Evolutionary conservation across 805 yeast genomes (phyloP).

Genomic region (Hanseniaspora lachancei): DNA sequence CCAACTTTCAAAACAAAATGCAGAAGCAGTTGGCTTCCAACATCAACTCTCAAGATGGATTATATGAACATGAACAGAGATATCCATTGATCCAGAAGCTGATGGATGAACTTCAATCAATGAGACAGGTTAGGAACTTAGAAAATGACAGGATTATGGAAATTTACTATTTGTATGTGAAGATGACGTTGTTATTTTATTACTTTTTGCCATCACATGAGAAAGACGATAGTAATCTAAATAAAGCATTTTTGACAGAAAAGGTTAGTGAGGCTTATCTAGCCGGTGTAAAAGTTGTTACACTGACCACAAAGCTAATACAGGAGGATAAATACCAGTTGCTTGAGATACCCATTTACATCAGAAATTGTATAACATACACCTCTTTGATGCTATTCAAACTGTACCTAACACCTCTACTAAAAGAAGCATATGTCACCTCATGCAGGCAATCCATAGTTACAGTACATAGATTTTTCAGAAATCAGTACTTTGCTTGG

Average conservation of each 20-base stretch:
- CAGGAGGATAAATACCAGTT: conserved; percentile 43
- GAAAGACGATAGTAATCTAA: conserved; percentile 50
- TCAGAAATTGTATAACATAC: conserved; percentile 73
- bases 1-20: conserved; percentile 73
- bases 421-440: conserved; percentile 56
- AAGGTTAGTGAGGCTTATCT: conserved; percentile 72
- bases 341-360: conserved; percentile 73
- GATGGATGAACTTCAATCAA: conserved; percentile 62
- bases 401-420: conserved; percentile 62
- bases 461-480: conserved; percentile 73
- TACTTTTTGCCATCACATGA: conserved; percentile 87
- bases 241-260: conserved; percentile 31
- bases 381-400: conserved; percentile 70
- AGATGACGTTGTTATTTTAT: conserved; percentile 72
- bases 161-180: conserved; percentile 63
- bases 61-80: conserved; percentile 69
- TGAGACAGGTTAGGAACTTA: conserved; percentile 52
- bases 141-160: conserved; percentile 57
- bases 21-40: conserved; percentile 79
- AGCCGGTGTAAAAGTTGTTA: conserved; percentile 67
- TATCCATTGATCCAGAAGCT: conserved; percentile 67
- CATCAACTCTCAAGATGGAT: conserved; percentile 75
- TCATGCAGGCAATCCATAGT: conserved; percentile 88
- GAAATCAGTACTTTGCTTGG: conserved; percentile 88
- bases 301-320: conserved; percentile 58